phyloP scores from a whole-genome alignment of 2,329 filamentous ascomycete species.

The Pleomassaria siparia region DNA sequence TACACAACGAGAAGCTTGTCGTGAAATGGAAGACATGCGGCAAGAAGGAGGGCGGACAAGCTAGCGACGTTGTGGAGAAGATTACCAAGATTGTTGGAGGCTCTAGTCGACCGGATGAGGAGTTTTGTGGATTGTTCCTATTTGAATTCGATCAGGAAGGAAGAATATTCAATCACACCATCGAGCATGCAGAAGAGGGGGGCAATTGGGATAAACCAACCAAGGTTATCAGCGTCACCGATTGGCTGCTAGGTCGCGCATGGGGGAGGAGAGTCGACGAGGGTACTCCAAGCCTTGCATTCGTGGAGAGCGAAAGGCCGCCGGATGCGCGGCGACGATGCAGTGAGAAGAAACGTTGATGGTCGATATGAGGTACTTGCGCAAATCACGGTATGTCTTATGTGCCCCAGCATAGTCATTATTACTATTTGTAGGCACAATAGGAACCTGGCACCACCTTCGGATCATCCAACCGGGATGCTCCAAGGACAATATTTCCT shows the following conservation, averaged over 20 bases:
- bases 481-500: too few species aligned
- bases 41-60: slow-evolving; percentile 49
- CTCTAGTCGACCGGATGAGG: slow-evolving; percentile 52
- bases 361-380: background rate
- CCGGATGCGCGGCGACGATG: background rate
- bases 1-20: slow-evolving; percentile 74
- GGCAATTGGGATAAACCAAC: slow-evolving; percentile 81
- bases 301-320: slow-evolving; percentile 21
- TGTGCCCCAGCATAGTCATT: background rate
- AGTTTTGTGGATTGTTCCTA: slow-evolving; percentile 89
- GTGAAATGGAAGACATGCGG: slow-evolving; percentile 82
- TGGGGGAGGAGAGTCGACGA: slow-evolving; percentile 52
- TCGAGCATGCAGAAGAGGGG: slow-evolving; percentile 87
- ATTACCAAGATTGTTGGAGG: slow-evolving; percentile 60
- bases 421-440: background rate
- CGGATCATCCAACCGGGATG: too few species aligned
- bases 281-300: slow-evolving; percentile 47
- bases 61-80: slow-evolving; percentile 56
- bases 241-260: slow-evolving; percentile 88
- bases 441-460: too few species aligned
- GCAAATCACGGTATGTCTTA: too few species aligned
- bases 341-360: background rate
- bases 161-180: slow-evolving; percentile 81
- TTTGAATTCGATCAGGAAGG: slow-evolving; percentile 94
- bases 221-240: slow-evolving; percentile 85